phyloP scores from a whole-genome alignment of 192 early-diverging fungal species.

The Rhizophagus clarus region DNA sequence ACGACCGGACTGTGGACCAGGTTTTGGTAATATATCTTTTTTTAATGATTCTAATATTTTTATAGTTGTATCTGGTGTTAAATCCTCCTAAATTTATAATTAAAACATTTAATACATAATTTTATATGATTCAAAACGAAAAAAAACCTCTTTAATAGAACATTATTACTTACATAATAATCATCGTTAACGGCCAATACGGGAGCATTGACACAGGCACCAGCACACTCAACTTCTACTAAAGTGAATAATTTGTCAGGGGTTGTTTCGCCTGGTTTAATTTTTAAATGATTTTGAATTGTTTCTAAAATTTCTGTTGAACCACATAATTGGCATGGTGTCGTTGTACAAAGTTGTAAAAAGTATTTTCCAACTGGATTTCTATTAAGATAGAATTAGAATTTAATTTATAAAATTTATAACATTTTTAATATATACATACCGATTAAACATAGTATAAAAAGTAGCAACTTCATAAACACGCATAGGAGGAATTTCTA shows the following conservation, averaged over 20 bases:
- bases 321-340: constrained; percentile 96
- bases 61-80: constrained; percentile 87
- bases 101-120: neutral
- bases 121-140: neutral
- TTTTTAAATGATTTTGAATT: constrained; percentile 83
- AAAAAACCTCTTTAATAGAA: neutral
- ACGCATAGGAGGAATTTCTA: constrained; percentile 97
- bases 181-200: constrained; percentile 70
- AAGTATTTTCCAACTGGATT: constrained; percentile 99
- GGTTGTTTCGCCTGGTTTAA: constrained; percentile 94
- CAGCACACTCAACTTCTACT: constrained; percentile 99
- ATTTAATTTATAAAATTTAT: neutral
- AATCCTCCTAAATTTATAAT: constrained; percentile 78
- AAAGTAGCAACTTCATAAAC: constrained; percentile 99
- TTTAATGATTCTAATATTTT: constrained; percentile 88
- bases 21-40: constrained; percentile 73
- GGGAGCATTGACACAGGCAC: constrained; percentile 97
- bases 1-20: constrained; percentile 85
- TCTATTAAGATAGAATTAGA: constrained; percentile 38
- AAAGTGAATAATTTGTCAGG: constrained; percentile 93
- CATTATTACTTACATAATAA: constrained; percentile 10
- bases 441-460: constrained; percentile 99
- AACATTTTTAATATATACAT: constrained; percentile 9
- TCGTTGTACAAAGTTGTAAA: constrained; percentile 97
- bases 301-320: constrained; percentile 88